These are phyloP conservation scores for Magnusiomyces suaveolens DNA, from an alignment of 1,139 yeast genomes.

Conservation along the genomic window DNA sequence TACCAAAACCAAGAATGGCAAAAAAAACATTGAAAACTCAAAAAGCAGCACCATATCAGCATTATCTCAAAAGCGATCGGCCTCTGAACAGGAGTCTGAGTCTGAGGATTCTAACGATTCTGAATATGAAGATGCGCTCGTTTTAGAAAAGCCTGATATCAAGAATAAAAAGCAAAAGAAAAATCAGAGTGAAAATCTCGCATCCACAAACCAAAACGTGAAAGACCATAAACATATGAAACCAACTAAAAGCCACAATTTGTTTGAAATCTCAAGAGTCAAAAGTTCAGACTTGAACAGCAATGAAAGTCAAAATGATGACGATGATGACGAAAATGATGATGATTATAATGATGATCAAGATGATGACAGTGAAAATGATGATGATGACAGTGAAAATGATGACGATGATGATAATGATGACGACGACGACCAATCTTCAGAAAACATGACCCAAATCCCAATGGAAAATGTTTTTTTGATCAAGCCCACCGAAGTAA, in stretches of 20 bases:
- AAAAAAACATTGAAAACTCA: neutral
- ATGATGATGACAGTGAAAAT: slow-evolving; percentile 10
- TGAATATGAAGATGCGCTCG: slow-evolving; percentile 2
- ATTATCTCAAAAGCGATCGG: too few species aligned
- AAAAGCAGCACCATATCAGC: neutral
- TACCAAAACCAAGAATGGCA: slow-evolving; percentile 14
- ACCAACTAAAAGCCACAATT: too few species aligned
- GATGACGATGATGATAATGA: slow-evolving; percentile 21
- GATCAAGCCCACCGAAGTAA: neutral
- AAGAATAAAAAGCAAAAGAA: neutral
- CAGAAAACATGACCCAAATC: neutral
- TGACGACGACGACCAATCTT: slow-evolving; percentile 19
- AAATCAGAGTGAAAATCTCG: too few species aligned
- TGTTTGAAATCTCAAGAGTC: too few species aligned
- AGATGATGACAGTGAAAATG: slow-evolving; percentile 18
- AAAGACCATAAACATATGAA: neutral
- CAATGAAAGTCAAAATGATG: neutral
- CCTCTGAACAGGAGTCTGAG: neutral
- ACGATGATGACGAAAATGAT: neutral
- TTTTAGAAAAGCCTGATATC: neutral
- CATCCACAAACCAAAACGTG: neutral
- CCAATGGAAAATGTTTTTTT: neutral
- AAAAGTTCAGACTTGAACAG: too few species aligned
- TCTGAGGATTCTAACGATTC: slow-evolving; percentile 1
- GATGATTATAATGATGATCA: neutral